Percentiles rank a stretch among this genome's conserved stretches.
Conservation (phyloP, 2,329 filamentous ascomycete species). For the Fusarium nisikadoi region DNA sequence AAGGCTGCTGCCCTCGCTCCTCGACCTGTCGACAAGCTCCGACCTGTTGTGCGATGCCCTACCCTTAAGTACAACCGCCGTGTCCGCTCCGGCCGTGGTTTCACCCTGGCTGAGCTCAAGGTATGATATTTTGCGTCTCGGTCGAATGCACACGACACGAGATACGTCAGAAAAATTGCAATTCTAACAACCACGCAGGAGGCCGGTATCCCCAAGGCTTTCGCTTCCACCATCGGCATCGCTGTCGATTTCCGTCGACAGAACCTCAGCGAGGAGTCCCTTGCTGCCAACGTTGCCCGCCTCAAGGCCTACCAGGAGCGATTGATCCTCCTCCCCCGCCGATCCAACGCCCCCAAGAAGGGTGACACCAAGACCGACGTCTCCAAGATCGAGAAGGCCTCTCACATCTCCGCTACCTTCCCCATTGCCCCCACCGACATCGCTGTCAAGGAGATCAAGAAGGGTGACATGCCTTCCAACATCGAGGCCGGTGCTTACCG, state of each 20-base stretch:
- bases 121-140: conserved; percentile 62
- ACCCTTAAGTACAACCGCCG: conserved; percentile 99
- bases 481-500: conserved; percentile 87
- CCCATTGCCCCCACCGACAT: conserved; percentile 77
- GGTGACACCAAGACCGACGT: conserved; percentile 89
- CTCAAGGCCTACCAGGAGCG: conserved; percentile 97
- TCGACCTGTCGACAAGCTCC: conserved; percentile 95
- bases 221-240: conserved; percentile 97
- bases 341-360: conserved; percentile 92
- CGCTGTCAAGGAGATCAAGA: conserved; percentile 79
- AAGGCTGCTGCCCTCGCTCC: conserved; percentile 97
- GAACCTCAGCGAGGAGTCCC: conserved; percentile 96
- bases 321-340: conserved; percentile 97
- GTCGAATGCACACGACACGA: not conserved
- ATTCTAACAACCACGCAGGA: conserved; percentile 69
- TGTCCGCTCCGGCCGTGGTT: conserved; percentile 95
- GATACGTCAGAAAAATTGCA: not conserved
- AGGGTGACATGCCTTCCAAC: conserved; percentile 80
- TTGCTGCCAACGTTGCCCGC: conserved; percentile 94
- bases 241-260: conserved; percentile 94
- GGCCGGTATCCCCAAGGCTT: conserved; percentile 93
- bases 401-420: conserved; percentile 62
- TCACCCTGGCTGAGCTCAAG: conserved; percentile 98
- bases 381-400: conserved; percentile 70
- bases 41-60: conserved; percentile 96